These are phyloP conservation scores for Gastrolobium bilobum DNA, from an alignment of 306 rosid species.

Conservation along the genomic window DNA sequence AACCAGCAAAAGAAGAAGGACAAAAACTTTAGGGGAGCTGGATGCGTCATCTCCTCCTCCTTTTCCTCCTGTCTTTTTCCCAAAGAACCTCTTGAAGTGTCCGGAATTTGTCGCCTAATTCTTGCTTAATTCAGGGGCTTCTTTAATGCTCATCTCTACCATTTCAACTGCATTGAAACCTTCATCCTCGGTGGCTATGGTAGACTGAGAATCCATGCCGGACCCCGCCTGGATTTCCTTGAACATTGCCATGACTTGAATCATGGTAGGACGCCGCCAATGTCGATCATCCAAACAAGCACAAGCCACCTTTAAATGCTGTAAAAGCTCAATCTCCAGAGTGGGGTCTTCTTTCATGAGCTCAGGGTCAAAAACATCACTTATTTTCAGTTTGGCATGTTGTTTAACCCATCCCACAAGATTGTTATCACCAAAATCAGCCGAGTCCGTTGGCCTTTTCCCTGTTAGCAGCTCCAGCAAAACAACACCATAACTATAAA, in stretches of 20 bases:
- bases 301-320: constrained; percentile 85
- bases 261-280: constrained; percentile 87
- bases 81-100: constrained; percentile 49
- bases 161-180: constrained; percentile 68
- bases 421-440: constrained; percentile 95
- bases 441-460: constrained; percentile 86
- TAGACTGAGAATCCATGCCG: constrained; percentile 86
- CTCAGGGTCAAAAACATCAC: constrained; percentile 84
- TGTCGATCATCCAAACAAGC: constrained; percentile 91
- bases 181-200: constrained; percentile 72
- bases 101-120: constrained; percentile 49
- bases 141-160: constrained; percentile 92
- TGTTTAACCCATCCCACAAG: constrained; percentile 99
- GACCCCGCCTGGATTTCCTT: constrained; percentile 95
- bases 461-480: constrained; percentile 92
- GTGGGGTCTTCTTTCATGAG: constrained; percentile 87
- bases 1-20: constrained; percentile 60
- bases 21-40: constrained; percentile 59
- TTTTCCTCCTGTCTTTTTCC: constrained; percentile 51
- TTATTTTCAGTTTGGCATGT: constrained; percentile 80
- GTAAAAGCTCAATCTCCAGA: constrained; percentile 84
- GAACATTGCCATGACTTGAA: constrained; percentile 91
- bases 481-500: constrained; percentile 94
- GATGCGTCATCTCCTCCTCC: constrained; percentile 55
- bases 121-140: constrained; percentile 79